phyloP scores from a whole-genome alignment of 495 filamentous ascomycete species.

The Penicillium bialowiezense region DNA sequence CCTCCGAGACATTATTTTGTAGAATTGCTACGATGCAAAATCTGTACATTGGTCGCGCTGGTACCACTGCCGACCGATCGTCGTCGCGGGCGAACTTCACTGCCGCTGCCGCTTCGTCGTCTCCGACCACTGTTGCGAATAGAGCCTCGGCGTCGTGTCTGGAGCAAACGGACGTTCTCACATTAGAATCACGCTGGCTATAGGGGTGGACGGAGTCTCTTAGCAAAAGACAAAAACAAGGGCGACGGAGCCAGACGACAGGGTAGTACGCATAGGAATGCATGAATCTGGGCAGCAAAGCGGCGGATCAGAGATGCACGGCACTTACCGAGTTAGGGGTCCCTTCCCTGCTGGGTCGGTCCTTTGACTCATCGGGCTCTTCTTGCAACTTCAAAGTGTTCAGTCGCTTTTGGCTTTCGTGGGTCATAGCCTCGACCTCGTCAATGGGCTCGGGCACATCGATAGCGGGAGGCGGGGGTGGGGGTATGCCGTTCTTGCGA shows the following conservation, averaged over 20 bases:
- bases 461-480: constrained; percentile 34
- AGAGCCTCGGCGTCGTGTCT: constrained; percentile 49
- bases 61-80: constrained; percentile 41
- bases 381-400: constrained; percentile 85
- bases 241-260: constrained; percentile 11
- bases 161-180: constrained; percentile 48
- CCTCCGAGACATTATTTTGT: constrained; percentile 31
- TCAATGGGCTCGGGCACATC: constrained; percentile 58
- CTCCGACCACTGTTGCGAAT: constrained; percentile 36
- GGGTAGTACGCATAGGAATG: constrained; percentile 13
- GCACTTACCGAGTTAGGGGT: constrained; percentile 44
- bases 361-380: constrained; percentile 46
- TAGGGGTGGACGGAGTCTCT: constrained; percentile 34
- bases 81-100: constrained; percentile 45
- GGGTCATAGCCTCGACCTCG: constrained; percentile 70
- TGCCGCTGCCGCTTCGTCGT: constrained; percentile 48
- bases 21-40: constrained; percentile 49
- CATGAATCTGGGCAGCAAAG: constrained; percentile 17
- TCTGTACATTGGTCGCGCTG: constrained; percentile 34
- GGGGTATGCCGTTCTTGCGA: constrained; percentile 52
- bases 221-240: constrained; percentile 42
- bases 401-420: constrained; percentile 80
- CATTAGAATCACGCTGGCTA: constrained; percentile 53
- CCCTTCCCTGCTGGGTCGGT: constrained; percentile 45
- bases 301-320: constrained; percentile 21